Base-by-base conservation (phyloP, 2,329 filamentous ascomycete species). In the Thielaviopsis populi region DNA sequence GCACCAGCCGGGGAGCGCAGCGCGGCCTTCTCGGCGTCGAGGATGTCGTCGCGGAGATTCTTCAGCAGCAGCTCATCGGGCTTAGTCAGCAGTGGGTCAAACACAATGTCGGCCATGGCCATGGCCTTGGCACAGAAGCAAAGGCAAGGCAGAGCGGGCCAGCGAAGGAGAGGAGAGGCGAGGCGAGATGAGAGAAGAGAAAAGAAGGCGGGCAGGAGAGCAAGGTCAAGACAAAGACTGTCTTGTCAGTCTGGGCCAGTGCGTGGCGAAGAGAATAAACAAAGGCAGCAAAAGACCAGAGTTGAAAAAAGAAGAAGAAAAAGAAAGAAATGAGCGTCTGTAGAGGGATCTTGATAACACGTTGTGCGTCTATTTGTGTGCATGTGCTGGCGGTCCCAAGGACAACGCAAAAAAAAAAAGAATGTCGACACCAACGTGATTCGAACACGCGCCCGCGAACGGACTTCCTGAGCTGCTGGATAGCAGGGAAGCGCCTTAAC, bases 1-100 rank as follows among this genome's bases (percentile, higher is more conserved):
- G n/a, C 40, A 6, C 24, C 1, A 33, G n/a, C n/a, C n/a, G n/a
- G n/a, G n/a, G n/a, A n/a, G n/a, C n/a, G n/a, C n/a, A n/a, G n/a
- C n/a, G 48, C 50, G 50, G 50, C 27, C 3, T 27, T 54, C 5
- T 46, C 42, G 17, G 59, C 61, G 40, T 64, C 56, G 61, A 69
- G 68, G 65, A 78, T 74, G 63, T 78, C 76, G 41, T 70, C 68
- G 64, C 72, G 70, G 53, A 78, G 70, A 65, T 73, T 75, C 68
- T 71, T 69, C 19, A 79, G 70, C 13, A 78, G 71, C 19, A 77
- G 67, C 24, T 69, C 68, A 67, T 79, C 76, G 48, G 76, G 70
- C 66, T 69, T 73, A 41, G 76, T 77, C 65, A 79, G 69, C 63
- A 73, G 73, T 63, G 72, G 69, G 68, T 74, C 75, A 64, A 76